Percentiles rank a stretch among this genome's conserved stretches.
phyloP scores from a whole-genome alignment of 257 asterid species.

The Solanum ossicruentum region DNA sequence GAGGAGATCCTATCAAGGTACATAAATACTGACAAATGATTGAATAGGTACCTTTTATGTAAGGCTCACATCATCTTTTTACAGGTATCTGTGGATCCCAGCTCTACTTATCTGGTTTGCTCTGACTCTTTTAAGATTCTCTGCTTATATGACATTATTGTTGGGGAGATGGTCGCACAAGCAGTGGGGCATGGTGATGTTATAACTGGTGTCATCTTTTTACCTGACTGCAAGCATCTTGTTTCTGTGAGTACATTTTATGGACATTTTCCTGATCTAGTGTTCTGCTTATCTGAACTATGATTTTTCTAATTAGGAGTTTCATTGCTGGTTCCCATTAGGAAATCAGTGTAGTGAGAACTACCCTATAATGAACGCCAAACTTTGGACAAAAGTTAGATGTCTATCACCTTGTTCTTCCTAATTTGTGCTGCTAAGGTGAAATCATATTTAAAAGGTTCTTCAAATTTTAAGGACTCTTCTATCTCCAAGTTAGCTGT shows the following conservation, averaged over 20 bases:
- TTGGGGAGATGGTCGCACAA: constrained; percentile 55
- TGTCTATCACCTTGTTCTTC: not conserved
- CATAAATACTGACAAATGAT: not conserved
- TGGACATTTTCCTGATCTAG: not conserved
- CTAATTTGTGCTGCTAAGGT: not conserved
- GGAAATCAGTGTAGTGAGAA: not conserved
- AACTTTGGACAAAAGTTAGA: not conserved
- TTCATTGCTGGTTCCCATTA: not conserved
- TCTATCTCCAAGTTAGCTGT: not conserved
- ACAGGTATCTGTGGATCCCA: constrained; percentile 52
- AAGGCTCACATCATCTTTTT: not conserved
- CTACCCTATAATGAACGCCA: not conserved
- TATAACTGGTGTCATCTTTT: constrained; percentile 47
- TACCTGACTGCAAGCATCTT: constrained; percentile 56
- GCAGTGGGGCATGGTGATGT: constrained; percentile 51
- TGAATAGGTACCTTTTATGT: not conserved
- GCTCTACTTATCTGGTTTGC: constrained; percentile 52
- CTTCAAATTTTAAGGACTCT: not conserved
- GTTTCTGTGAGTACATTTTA: constrained; percentile 42
- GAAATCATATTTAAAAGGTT: not conserved
- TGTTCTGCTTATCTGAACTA: not conserved
- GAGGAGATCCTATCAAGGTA: constrained; percentile 57
- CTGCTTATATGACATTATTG: constrained; percentile 39
- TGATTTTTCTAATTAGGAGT: not conserved
- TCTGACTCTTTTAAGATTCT: constrained; percentile 40